Evolutionary conservation across 169 alveolate species (phyloP).

Genomic region (Eimeria praecox): DNA sequence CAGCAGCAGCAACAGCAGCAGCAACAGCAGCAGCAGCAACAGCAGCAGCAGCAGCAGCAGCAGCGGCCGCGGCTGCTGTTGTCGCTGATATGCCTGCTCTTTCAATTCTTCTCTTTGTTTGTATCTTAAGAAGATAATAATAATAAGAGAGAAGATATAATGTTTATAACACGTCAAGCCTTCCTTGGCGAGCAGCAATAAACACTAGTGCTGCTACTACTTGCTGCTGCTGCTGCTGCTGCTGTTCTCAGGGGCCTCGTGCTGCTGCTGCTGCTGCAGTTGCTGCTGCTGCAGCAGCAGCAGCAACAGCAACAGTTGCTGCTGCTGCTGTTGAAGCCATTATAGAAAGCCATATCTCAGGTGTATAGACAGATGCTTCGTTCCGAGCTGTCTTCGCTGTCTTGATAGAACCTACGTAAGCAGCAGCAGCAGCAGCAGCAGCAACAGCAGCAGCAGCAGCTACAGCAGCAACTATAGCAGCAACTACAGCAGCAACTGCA

Average conservation of each 20-base stretch:
- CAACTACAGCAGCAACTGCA: conserved; percentile 14
- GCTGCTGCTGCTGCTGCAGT: not conserved
- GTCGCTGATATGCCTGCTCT: not conserved
- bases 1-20: conserved; percentile 41
- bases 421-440: not conserved
- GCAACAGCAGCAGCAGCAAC: conserved; percentile 7
- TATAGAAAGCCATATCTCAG: not conserved
- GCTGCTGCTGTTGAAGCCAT: not conserved
- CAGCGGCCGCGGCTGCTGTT: conserved; percentile 21
- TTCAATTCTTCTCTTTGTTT: not conserved
- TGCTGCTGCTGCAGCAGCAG: not conserved
- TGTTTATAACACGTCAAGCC: not conserved
- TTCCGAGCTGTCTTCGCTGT: not conserved
- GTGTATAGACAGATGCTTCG: not conserved
- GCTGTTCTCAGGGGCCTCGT: conserved; percentile 12
- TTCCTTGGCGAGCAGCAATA: not conserved
- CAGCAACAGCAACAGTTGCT: not conserved
- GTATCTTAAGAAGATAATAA: not conserved
- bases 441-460: not conserved
- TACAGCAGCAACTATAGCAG: not conserved
- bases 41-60: conserved; percentile 42
- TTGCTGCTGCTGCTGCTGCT: not conserved
- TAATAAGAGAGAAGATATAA: no score
- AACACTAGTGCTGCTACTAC: not conserved
- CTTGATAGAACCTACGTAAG: not conserved